Conservation (phyloP, 208 protist genomes). For the Histomonas meleagridis region DNA sequence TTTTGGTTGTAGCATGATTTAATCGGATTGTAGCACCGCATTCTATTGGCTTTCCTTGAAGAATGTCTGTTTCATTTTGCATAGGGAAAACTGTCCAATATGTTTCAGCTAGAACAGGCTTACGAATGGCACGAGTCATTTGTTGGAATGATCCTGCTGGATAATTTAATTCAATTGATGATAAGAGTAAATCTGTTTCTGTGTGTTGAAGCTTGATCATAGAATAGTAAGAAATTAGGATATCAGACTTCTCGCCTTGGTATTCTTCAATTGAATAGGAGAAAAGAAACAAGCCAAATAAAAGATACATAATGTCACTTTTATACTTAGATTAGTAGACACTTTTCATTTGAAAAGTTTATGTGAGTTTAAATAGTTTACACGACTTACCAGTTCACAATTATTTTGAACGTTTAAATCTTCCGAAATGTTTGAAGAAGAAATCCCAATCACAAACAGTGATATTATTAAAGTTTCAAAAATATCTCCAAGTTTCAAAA, state of each 20-base stretch:
- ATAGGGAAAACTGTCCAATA: neutral
- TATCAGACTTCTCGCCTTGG: neutral
- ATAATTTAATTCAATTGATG: neutral
- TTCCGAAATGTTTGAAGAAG: too few species aligned
- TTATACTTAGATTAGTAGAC: too few species aligned
- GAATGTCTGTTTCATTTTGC: neutral
- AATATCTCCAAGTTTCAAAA: too few species aligned
- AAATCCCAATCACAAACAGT: too few species aligned
- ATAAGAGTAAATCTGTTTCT: neutral
- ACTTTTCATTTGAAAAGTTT: too few species aligned
- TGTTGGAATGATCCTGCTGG: neutral
- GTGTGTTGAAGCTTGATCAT: neutral
- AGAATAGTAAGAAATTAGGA: neutral
- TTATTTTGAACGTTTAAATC: too few species aligned
- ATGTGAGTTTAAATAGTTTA: too few species aligned
- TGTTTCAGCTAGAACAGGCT: neutral
- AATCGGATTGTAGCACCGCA: neutral
- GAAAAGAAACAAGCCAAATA: neutral
- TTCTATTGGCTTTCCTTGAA: neutral
- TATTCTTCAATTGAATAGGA: neutral
- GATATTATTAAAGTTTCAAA: too few species aligned
- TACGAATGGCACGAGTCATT: neutral
- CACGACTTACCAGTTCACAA: too few species aligned
- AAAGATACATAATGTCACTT: too few species aligned
- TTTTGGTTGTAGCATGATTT: neutral